These are phyloP conservation scores for Fusarium begoniae DNA, from an alignment of 2,329 filamentous ascomycete species.

Conservation along the genomic window DNA sequence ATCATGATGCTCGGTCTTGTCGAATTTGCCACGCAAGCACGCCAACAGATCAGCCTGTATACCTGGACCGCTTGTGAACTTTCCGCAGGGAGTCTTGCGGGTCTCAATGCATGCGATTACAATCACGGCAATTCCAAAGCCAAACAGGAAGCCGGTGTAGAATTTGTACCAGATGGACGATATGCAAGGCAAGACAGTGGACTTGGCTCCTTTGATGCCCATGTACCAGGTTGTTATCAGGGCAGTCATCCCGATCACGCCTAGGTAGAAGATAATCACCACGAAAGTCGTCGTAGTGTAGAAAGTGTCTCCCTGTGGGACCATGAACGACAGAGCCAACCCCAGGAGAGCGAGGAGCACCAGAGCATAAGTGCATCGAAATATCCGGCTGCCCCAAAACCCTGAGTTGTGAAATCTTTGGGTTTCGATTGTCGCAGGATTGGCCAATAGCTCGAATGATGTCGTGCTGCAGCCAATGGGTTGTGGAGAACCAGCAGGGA, in stretches of 20 bases:
- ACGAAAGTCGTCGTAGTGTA: constrained; percentile 7
- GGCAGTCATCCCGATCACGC: neutral
- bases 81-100: constrained; percentile 11
- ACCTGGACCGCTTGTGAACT: constrained; percentile 4
- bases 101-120: constrained; percentile 10
- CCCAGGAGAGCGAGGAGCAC: neutral
- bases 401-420: neutral
- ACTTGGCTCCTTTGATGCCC: neutral
- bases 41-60: neutral
- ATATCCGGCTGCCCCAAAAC: neutral
- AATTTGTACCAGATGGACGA: constrained; percentile 4
- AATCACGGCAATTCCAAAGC: neutral
- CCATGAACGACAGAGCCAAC: neutral
- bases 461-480: neutral
- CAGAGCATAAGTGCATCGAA: neutral
- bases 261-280: neutral
- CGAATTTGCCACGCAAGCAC: neutral
- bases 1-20: neutral
- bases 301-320: neutral
- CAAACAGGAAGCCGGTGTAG: neutral
- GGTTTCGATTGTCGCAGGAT: neutral
- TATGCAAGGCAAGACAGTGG: constrained; percentile 6
- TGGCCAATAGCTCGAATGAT: neutral
- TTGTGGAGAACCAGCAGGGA: neutral
- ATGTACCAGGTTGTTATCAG: neutral